phyloP scores from a whole-genome alignment of 306 rosid species.

The Elaeagnus macrophylla region DNA sequence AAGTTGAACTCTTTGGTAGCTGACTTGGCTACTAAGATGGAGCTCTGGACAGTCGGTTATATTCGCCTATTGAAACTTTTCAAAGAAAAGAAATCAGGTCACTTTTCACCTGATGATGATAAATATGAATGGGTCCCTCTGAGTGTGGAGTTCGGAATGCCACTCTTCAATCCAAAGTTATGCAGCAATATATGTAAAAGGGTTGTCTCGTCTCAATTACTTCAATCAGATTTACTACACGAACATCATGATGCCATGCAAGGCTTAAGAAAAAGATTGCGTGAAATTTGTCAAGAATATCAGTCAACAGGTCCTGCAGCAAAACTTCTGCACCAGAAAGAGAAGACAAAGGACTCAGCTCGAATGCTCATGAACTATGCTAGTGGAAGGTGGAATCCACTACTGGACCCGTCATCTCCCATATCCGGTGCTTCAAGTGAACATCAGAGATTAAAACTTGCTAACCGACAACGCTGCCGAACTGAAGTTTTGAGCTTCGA shows the following conservation, averaged over 20 bases:
- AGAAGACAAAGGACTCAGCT: constrained; percentile 56
- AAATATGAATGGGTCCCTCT: constrained; percentile 90
- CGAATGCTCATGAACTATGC: constrained; percentile 55
- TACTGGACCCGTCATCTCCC: constrained; percentile 76
- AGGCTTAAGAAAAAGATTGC: constrained; percentile 65
- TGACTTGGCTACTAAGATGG: constrained; percentile 51
- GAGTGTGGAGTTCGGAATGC: constrained; percentile 88
- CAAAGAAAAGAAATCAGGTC: constrained; percentile 40
- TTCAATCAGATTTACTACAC: constrained; percentile 56
- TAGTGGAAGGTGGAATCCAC: constrained; percentile 87
- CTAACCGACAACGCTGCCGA: constrained; percentile 52
- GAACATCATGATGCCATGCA: constrained; percentile 87
- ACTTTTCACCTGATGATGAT: constrained; percentile 37
- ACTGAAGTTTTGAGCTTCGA: constrained; percentile 89
- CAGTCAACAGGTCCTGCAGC: constrained; percentile 80
- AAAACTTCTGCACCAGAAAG: constrained; percentile 79
- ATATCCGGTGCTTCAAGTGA: constrained; percentile 56
- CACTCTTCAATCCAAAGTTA: constrained; percentile 75
- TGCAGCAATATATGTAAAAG: constrained; percentile 69
- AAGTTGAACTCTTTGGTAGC: constrained; percentile 52
- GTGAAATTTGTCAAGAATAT: constrained; percentile 71
- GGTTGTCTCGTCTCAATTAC: constrained; percentile 69
- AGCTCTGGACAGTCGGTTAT: constrained; percentile 82
- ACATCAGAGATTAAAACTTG: constrained; percentile 67
- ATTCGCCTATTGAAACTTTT: constrained; percentile 67